Base-by-base conservation (phyloP, 345 rosid species). In the Anacardium occidentale region DNA sequence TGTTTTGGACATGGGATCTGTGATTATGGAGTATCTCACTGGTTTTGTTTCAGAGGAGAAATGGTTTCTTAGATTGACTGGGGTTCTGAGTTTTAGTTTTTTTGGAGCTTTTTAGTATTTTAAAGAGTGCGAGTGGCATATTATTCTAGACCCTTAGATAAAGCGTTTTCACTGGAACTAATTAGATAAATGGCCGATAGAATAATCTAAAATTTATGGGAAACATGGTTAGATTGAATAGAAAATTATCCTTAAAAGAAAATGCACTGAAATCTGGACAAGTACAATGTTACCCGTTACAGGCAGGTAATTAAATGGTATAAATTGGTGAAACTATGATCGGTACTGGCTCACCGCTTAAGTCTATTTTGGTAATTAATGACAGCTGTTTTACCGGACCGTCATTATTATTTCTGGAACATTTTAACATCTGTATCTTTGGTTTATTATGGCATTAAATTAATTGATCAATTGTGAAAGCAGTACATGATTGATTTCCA, bases 1-100 rank as follows among this genome's bases (percentile, higher is more conserved):
- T n/a, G 20, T 29, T 20, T 59, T 20, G 32, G 10, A 32, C 21
- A 20, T 60, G 57, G 59, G 59, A 62, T 71, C 74, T 71, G 57
- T 32, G 59, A 45, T 69, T 57, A 10, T 56, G 2, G 12, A 21
- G 40, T 17, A 40, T 69, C 26, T 56, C 8, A 37, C 8, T 37
- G 42, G 1, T 37, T 37, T 37, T 37, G 9, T 37, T 37, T 37
- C 7, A 37, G 42, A 37, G 42, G 8, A 37, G 42, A 37, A 29
- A 29, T 29, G 32, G 32, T 3, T 1, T 29, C 32, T 29, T 29
- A 29, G 42, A 37, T 37, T 37, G 9, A 37, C 7, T 37, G 42
- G 7, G 42, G 42, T 37, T 5, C 42, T 7, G 42, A 37, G 42
- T 0, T 9, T 1, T 9, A 6, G 42, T 37, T 37, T 37, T 37